These are phyloP conservation scores for Podosphaera fusca DNA, from an alignment of 2,329 filamentous ascomycete species.

Conservation along the genomic window DNA sequence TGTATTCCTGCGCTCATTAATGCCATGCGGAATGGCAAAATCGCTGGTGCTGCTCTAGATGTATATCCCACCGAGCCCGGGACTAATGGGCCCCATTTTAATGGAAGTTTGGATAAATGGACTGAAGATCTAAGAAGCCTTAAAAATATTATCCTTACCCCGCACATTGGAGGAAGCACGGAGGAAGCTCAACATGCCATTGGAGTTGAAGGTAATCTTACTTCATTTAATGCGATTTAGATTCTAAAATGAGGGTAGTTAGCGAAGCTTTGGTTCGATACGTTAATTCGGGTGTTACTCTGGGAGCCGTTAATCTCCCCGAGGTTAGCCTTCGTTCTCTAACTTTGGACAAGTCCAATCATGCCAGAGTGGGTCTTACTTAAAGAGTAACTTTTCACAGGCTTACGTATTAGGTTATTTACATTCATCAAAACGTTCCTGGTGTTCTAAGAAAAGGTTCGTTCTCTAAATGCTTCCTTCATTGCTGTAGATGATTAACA, in stretches of 20 bases:
- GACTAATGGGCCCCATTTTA: conserved; percentile 91
- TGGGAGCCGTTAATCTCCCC: conserved; percentile 91
- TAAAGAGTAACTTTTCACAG: not conserved
- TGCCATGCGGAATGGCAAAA: conserved; percentile 62
- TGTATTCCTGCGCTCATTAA: conserved; percentile 83
- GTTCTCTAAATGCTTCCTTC: conserved; percentile 2
- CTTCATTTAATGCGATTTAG: not conserved
- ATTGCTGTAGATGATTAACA: conserved; percentile 2
- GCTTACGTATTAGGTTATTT: conserved; percentile 40
- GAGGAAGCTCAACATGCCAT: conserved; percentile 95
- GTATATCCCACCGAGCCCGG: conserved; percentile 88
- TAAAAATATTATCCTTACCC: conserved; percentile 84
- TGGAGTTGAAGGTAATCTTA: conserved; percentile 46
- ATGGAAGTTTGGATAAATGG: conserved; percentile 60
- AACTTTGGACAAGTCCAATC: conserved; percentile 70
- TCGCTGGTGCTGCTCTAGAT: conserved; percentile 87
- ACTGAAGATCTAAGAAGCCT: conserved; percentile 62
- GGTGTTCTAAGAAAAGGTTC: conserved; percentile 70
- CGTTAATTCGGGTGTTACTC: conserved; percentile 81
- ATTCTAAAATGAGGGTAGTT: conserved; percentile 24
- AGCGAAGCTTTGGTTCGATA: conserved; percentile 72
- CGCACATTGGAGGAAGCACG: conserved; percentile 91
- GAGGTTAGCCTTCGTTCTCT: conserved; percentile 78
- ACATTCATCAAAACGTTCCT: conserved; percentile 89
- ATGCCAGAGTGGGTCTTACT: conserved; percentile 43